These are phyloP conservation scores for Fistulina hepatica DNA, from an alignment of 1,284 basidiomycete genomes.

Conservation along the genomic window DNA sequence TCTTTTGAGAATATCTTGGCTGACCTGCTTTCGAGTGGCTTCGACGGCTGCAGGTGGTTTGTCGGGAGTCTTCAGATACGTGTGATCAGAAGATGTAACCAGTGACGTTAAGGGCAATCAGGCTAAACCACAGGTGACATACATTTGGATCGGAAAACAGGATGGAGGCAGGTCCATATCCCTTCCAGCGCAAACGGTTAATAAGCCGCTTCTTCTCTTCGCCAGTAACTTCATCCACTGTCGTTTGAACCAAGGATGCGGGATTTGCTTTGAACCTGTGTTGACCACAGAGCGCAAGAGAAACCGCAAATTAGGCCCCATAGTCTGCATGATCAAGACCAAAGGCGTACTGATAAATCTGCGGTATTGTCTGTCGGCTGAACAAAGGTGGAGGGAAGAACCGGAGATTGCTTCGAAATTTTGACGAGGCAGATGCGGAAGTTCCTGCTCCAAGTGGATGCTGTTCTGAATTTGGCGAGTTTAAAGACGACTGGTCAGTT, in stretches of 20 bases:
- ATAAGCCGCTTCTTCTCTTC: slow-evolving; percentile 71
- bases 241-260: slow-evolving; percentile 55
- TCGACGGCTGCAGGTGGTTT: slow-evolving; percentile 51
- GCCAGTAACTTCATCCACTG: slow-evolving; percentile 64
- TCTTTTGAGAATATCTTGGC: slow-evolving; percentile 44
- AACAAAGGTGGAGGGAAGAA: slow-evolving; percentile 79
- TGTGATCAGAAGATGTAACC: background rate
- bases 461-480: slow-evolving; percentile 6
- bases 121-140: slow-evolving; percentile 10
- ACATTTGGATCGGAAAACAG: slow-evolving; percentile 55
- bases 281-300: background rate
- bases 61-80: slow-evolving; percentile 43
- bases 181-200: slow-evolving; percentile 72
- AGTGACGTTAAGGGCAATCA: no score
- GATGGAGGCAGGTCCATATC: slow-evolving; percentile 60
- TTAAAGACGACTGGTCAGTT: slow-evolving; percentile 4
- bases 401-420: slow-evolving; percentile 48
- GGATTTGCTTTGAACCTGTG: slow-evolving; percentile 67
- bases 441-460: slow-evolving; percentile 2
- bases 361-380: slow-evolving; percentile 65
- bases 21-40: slow-evolving; percentile 43
- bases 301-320: no score
- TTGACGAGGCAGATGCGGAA: slow-evolving; percentile 2
- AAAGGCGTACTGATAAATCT: slow-evolving; percentile 59
- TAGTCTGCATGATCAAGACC: slow-evolving; percentile 1